Evolutionary conservation across 192 early-diverging fungal genomes (phyloP), one percentile per base, ranked within the genome.

Genomic region (Gaertneriomyces semiglobifer): DNA sequence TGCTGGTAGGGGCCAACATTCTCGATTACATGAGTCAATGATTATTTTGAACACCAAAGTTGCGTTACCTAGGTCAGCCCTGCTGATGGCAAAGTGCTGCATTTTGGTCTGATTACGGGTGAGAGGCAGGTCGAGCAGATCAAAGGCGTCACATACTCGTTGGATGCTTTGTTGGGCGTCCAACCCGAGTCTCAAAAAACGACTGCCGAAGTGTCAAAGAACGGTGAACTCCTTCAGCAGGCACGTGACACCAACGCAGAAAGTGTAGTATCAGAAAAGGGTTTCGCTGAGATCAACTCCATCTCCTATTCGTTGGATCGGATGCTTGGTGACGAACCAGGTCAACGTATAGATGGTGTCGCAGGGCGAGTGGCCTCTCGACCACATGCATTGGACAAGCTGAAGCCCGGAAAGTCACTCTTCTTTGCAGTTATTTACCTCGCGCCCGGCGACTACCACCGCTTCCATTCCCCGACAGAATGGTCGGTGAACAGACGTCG

Each of bases 381-480:
- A 33, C 41, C 19, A 20, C 53, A 70, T 38, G 68, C 47, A n/a
- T 47, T 53, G 18, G 76, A 79, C 56, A 68, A 72, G 10, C 62
- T 84, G 20, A 77, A 77, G 40, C 77, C 80, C 20, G 88, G 89
- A 62, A 90, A 96, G 69, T 71, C 78, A 8, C 82, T 98, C 39
- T 94, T 87, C 63, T 99, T 90, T 72, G 86, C 84, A 65, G 95
- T 98, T 7, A 89, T 99, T 39, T 99, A 99, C 68, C 76, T 99
- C 62, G 92, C 96, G 0, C 97, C 97, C 6, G 97, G 96, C 0
- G 97, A 99, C 74, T 99, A 99, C 78, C 97, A 99, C 74, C 87
- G 93, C 14, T 99, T 96, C 87, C 97, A 99, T 63, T 95, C 95
- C 19, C 97, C 97, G 33, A 84, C 89, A 7, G 90, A 95, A 74